Conservation (phyloP, 2,329 filamentous ascomycete species). For the Colletotrichum agaves region DNA sequence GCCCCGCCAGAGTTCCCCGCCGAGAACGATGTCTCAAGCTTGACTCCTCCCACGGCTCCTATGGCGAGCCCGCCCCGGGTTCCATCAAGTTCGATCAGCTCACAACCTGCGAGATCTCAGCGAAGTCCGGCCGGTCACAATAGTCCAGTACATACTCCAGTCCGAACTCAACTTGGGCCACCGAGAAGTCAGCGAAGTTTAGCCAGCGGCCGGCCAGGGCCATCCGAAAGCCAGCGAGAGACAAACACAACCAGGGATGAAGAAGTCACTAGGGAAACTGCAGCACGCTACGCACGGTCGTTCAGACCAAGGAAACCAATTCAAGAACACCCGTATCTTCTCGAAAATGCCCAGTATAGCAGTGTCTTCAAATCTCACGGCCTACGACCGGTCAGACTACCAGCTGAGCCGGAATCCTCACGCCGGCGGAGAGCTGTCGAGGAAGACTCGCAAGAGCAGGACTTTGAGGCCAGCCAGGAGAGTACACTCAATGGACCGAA, state of each 20-base stretch:
- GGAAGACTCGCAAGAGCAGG: constrained; percentile 59
- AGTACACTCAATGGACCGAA: constrained; percentile 43
- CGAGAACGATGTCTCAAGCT: constrained; percentile 19
- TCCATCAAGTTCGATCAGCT: not conserved
- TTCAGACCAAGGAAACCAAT: constrained; percentile 70
- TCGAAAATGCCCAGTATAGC: constrained; percentile 66
- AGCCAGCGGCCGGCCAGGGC: not conserved
- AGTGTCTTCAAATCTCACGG: constrained; percentile 64
- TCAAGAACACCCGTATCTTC: constrained; percentile 68
- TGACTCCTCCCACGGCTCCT: not conserved
- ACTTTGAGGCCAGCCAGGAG: constrained; percentile 63
- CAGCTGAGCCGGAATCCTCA: constrained; percentile 43
- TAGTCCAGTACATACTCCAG: not conserved
- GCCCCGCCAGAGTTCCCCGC: constrained; percentile 43
- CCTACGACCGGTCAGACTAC: constrained; percentile 61
- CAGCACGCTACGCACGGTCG: constrained; percentile 56
- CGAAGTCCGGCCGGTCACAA: not conserved
- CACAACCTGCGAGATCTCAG: not conserved
- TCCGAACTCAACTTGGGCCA: not conserved
- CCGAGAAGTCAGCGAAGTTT: not conserved
- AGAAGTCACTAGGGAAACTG: constrained; percentile 38
- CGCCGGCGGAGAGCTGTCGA: constrained; percentile 44
- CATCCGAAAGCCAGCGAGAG: not conserved
- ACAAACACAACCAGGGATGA: not conserved
- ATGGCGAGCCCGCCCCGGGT: constrained; percentile 21